phyloP scores from a whole-genome alignment of 805 yeast species.

The Ogataea nitratoaversa region DNA sequence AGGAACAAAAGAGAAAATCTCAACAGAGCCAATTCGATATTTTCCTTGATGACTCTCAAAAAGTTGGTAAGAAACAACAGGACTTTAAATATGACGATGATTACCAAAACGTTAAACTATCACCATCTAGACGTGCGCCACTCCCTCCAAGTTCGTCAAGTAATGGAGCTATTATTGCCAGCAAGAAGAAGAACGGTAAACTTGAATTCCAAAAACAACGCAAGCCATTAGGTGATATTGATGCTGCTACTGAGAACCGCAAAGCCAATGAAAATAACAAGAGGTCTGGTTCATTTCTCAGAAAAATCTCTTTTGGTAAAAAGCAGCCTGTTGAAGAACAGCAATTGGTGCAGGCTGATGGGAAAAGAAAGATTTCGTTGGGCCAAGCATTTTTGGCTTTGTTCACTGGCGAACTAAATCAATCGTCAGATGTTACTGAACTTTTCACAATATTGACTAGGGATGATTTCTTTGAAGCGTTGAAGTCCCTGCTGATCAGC shows the following conservation, averaged over 20 bases:
- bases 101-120: neutral
- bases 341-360: slow-evolving; percentile 2
- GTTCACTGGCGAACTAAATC: slow-evolving; percentile 26
- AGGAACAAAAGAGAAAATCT: slow-evolving; percentile 18
- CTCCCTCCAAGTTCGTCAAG: slow-evolving; percentile 1
- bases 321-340: slow-evolving; percentile 20
- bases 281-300: slow-evolving; percentile 33
- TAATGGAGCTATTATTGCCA: slow-evolving; percentile 8
- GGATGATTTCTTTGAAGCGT: slow-evolving; percentile 60
- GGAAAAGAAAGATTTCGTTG: slow-evolving; percentile 19
- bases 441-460: slow-evolving; percentile 34
- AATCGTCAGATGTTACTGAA: slow-evolving; percentile 29
- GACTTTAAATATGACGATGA: neutral
- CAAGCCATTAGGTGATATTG: slow-evolving; percentile 24
- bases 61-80: neutral
- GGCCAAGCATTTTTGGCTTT: slow-evolving; percentile 37
- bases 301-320: slow-evolving; percentile 49
- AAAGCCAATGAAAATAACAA: slow-evolving; percentile 13
- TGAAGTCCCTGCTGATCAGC: slow-evolving; percentile 54
- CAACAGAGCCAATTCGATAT: slow-evolving; percentile 22
- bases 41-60: slow-evolving; percentile 17
- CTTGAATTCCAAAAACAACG: slow-evolving; percentile 19
- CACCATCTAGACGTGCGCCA: slow-evolving; percentile 8
- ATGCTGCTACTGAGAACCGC: slow-evolving; percentile 11
- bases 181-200: slow-evolving; percentile 10